Base-by-base conservation (phyloP, 1,139 yeast genomes). In the Pichia sp. region DNA sequence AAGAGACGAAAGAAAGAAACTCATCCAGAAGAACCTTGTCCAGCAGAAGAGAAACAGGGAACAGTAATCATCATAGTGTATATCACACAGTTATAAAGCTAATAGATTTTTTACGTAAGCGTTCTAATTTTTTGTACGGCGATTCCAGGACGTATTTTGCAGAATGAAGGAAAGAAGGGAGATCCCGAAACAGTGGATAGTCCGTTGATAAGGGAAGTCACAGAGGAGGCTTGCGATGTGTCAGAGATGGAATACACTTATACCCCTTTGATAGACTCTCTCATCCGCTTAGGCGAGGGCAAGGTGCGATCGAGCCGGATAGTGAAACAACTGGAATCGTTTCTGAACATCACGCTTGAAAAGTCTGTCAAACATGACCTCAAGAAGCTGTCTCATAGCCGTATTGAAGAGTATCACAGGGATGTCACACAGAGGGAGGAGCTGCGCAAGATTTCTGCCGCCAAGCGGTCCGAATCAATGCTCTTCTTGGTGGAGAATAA, bases 1-100 rank as follows among this genome's bases (percentile, higher is more conserved):
- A 59, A 84, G 98, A 72, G 82, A 81, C 53, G 96, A 90, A 68
- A 85, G 98, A 73, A 88, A 88, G 81, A 81, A 77, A 66, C 78
- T 92, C 67, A 79, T 92, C 52, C 90, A 89, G 79, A 90, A 87
- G 80, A 90, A 92, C 70, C 85, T 82, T 69, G 74, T 84, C 60
- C 97, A 90, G 70, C 96, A 90, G 64, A 90, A 89, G 77, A 84
- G 89, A 68, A 92, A 92, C 49, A 54, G 59, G 26, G 58, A 55
- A 50, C 4, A 32, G 16, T 47, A 50, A n/a, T 43, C 44, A 32
- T 11, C 4, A 23, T 36, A 19, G 34, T 26, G 47, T 44, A 30
- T 4, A 30, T 38, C 5, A 29, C 23, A 19, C 23, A 19, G 23
- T 19, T 19, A 19, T 19, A 19, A 19, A 19, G 23, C 23, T 19